These are phyloP conservation scores for Anthracocystis walkeri DNA, from an alignment of 1,284 basidiomycete species.

Conservation along the genomic window DNA sequence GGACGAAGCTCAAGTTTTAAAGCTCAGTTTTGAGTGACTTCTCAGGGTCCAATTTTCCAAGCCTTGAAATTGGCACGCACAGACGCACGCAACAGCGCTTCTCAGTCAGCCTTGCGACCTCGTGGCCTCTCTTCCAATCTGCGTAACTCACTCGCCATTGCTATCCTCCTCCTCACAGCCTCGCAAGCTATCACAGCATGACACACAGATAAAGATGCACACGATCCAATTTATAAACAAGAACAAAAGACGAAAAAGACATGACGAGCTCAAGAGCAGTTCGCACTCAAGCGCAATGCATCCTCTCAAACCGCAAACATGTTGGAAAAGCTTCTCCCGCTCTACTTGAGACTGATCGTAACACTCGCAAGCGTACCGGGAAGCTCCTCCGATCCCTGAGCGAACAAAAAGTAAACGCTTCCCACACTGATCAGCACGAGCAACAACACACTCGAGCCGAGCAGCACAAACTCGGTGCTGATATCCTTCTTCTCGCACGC, in stretches of 20 bases:
- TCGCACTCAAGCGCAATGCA: neutral
- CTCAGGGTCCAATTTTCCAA: slow-evolving; percentile 6
- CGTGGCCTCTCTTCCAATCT: neutral
- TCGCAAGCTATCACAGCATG: neutral
- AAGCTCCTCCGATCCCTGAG: slow-evolving; percentile 52
- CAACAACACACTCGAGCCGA: slow-evolving; percentile 49
- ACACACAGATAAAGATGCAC: neutral
- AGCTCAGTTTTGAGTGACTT: neutral
- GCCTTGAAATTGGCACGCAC: neutral
- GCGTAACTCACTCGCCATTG: neutral
- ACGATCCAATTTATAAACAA: slow-evolving; percentile 12
- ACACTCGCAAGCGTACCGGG: slow-evolving; percentile 63
- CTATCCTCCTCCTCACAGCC: neutral
- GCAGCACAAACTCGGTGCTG: slow-evolving; percentile 54
- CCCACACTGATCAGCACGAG: slow-evolving; percentile 46
- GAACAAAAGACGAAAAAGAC: neutral
- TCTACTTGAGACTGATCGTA: slow-evolving; percentile 52
- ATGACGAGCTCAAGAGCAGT: neutral
- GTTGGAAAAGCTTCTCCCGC: no score
- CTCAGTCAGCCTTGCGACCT: slow-evolving; percentile 1
- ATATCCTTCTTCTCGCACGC: slow-evolving; percentile 67
- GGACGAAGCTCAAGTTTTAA: neutral
- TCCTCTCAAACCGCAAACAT: neutral
- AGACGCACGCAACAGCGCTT: neutral
- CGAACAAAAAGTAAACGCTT: slow-evolving; percentile 53